These are phyloP conservation scores for Diaporthe sp. DNA, from an alignment of 2,329 filamentous ascomycete species.

Conservation along the genomic window DNA sequence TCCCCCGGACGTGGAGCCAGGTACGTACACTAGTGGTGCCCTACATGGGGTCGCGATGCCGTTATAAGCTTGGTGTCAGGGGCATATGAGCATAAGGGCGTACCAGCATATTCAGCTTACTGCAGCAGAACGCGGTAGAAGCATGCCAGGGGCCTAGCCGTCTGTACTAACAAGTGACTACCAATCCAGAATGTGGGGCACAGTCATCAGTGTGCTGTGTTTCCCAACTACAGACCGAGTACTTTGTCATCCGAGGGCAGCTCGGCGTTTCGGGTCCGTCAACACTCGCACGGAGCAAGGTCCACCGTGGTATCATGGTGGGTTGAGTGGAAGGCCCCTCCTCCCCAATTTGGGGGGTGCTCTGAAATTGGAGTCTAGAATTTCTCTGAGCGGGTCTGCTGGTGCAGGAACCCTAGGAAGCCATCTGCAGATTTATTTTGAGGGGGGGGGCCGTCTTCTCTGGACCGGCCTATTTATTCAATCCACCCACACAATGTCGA, in stretches of 20 bases:
- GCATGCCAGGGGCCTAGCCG: conserved; percentile 1
- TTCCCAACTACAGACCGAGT: neutral
- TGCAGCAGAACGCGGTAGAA: conserved; percentile 10
- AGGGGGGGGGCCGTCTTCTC: neutral
- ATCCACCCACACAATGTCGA: neutral
- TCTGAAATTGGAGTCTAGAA: conserved; percentile 3
- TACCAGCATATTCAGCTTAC: neutral
- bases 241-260: conserved; percentile 14
- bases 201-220: neutral
- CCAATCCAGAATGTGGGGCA: no score
- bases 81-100: conserved; percentile 23
- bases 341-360: neutral
- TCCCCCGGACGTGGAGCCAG: neutral
- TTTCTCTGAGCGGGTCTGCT: neutral
- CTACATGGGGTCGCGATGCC: neutral
- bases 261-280: conserved; percentile 27
- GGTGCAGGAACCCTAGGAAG: neutral
- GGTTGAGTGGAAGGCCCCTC: neutral
- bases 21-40: neutral
- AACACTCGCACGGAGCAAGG: conserved; percentile 31
- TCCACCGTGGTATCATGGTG: conserved; percentile 23
- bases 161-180: neutral
- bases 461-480: neutral
- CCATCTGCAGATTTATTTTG: neutral
- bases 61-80: conserved; percentile 19